Evolutionary conservation across 2,329 filamentous ascomycete genomes (phyloP), one percentile per base, ranked within the genome.

Genomic region (Monilinia vaccinii-corymbosi): DNA sequence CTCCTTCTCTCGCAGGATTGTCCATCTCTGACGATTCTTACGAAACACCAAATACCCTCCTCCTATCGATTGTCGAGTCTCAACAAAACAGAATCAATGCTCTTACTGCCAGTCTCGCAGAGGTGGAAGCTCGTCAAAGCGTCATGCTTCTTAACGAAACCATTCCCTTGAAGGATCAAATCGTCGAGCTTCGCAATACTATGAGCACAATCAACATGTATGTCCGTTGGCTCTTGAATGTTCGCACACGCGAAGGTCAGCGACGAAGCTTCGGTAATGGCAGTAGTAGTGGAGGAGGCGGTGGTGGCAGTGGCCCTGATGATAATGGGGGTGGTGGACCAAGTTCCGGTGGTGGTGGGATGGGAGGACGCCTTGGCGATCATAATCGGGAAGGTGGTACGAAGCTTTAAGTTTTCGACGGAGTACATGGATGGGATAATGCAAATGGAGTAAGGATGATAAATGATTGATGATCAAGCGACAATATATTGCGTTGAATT

Each of bases 81-180:
- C 76, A 80, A 64, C 81, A 84, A 66, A 77, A 69, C 69, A 80
- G 75, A 71, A 79, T 85, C 46, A 81, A 82, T 65, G 78, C 81
- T 52, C 71, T 86, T 3, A 79, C 81, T 55, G 78, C 81, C 59
- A 79, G 78, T 46, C 67, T 85, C 42, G 80, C 78, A 23, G 82
- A 84, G 61, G 75, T 84, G 53, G 82, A 85, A 67, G 80, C 79
- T 4, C 78, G 81, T 52, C 82, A 85, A 67, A 82, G 78, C 36
- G 79, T 84, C 71, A 79, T 82, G 76, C 76, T 83, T 10, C 76
- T 85, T 67, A 85, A 84, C 65, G 81, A 85, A 69, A 79, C 82
- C 6, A 77, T 83, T 67, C 81, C 80, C 9, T 79, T 86, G 62
- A 81, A 83, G 60, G 82, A 86, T 61, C 81, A 85, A 70, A 77